A percentile compares a stretch with the other conserved stretches of the same genome.
Evolutionary conservation across 2,329 filamentous ascomycete genomes (phyloP).

Genomic region (Chrysoporthe puriensis): DNA sequence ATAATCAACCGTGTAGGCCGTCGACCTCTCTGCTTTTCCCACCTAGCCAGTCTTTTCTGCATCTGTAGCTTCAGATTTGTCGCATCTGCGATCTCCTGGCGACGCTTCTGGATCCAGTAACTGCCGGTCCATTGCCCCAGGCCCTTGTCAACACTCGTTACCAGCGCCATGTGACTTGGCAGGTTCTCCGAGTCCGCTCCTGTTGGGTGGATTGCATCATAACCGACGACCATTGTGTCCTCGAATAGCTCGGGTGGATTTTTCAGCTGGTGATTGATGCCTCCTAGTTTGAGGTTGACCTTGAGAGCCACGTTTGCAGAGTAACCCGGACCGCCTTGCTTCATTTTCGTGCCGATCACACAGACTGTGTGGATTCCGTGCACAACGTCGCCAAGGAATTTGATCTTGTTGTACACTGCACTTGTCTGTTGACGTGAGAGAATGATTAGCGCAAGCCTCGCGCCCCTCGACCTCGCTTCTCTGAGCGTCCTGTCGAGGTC

Average conservation of each 20-base stretch:
- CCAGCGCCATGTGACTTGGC: conserved; percentile 80
- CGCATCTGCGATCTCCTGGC: conserved; percentile 72
- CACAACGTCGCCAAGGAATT: conserved; percentile 67
- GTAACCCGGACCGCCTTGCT: conserved; percentile 46
- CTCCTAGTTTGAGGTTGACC: conserved; percentile 80
- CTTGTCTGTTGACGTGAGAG: conserved; percentile 44
- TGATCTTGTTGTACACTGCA: conserved; percentile 67
- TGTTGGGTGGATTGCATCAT: conserved; percentile 90
- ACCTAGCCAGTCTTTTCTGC: conserved; percentile 57
- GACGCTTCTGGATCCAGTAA: conserved; percentile 67
- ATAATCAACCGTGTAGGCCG: conserved; percentile 77
- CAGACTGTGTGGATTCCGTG: conserved; percentile 73
- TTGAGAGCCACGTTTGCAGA: conserved; percentile 75
- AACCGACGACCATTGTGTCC: conserved; percentile 79
- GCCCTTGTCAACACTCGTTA: conserved; percentile 71
- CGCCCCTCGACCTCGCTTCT: background rate
- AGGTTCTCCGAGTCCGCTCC: conserved; percentile 56
- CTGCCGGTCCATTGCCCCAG: conserved; percentile 80
- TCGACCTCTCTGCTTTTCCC: conserved; percentile 54
- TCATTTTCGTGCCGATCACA: conserved; percentile 43
- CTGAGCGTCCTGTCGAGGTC: background rate
- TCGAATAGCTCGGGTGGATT: conserved; percentile 57
- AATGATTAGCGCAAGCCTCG: conserved; percentile 65
- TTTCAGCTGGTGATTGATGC: conserved; percentile 68
- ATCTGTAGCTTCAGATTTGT: conserved; percentile 48